Evolutionary conservation across 495 filamentous ascomycete species (phyloP).

Genomic region (Annulohypoxylon bovei): DNA sequence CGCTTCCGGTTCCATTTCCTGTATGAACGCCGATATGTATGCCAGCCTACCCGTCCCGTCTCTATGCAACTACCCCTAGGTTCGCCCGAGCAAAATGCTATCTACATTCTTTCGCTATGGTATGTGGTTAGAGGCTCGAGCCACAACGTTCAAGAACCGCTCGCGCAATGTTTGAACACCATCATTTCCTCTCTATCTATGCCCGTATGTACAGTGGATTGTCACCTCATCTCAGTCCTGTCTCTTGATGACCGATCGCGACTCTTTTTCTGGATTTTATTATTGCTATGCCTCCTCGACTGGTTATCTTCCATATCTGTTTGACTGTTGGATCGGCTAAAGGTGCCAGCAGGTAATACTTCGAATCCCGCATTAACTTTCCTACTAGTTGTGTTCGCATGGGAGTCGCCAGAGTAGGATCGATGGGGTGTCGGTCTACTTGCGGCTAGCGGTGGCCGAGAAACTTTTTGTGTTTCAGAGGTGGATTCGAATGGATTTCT

Average conservation of each 20-base stretch:
- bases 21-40: conserved; percentile 35
- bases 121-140: conserved; percentile 15
- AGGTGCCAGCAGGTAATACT: conserved; percentile 67
- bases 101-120: conserved; percentile 29
- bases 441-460: conserved; percentile 39
- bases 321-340: conserved; percentile 38
- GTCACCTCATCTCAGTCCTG: conserved; percentile 17
- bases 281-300: conserved; percentile 22
- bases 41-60: conserved; percentile 9
- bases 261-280: conserved; percentile 34
- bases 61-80: conserved; percentile 23
- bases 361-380: conserved; percentile 72
- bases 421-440: conserved; percentile 41
- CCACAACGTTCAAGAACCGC: conserved; percentile 6
- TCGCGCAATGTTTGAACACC: conserved; percentile 11
- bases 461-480: conserved; percentile 14
- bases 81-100: conserved; percentile 38
- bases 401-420: conserved; percentile 54
- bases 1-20: not conserved
- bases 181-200: conserved; percentile 19
- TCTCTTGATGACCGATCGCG: conserved; percentile 28
- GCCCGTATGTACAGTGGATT: conserved; percentile 20
- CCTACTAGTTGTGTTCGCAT: conserved; percentile 57
- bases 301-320: conserved; percentile 26
- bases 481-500: conserved; percentile 36